Conservation (phyloP, 768 basidiomycete genomes). For the Auricularia heimuer region DNA sequence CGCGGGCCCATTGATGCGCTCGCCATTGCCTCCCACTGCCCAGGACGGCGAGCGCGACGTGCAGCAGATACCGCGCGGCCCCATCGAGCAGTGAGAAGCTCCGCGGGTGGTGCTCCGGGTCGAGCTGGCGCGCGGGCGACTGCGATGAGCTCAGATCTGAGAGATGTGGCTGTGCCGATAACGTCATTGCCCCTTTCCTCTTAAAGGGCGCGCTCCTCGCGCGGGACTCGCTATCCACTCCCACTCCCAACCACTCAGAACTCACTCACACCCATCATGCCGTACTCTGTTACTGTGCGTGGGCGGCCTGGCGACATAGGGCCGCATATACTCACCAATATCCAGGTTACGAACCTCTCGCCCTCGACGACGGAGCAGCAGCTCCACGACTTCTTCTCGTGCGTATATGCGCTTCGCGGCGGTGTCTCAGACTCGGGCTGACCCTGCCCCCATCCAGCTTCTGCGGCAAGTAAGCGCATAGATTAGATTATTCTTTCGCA, state of each 20-base stretch:
- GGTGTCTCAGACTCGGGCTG: background rate
- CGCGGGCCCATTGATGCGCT: too few species aligned
- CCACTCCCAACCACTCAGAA: background rate
- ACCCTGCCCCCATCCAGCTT: conserved; percentile 38
- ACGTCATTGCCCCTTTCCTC: background rate
- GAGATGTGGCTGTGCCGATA: background rate
- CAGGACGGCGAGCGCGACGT: too few species aligned
- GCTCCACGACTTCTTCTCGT: conserved; percentile 73
- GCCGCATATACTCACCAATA: too few species aligned
- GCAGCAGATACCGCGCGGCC: too few species aligned
- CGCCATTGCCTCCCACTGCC: too few species aligned
- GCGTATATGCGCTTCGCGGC: conserved; percentile 25
- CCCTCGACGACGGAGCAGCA: conserved; percentile 54
- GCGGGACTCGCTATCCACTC: background rate
- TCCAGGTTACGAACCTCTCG: conserved; percentile 66
- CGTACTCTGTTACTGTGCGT: conserved; percentile 37
- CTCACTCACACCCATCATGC: too few species aligned
- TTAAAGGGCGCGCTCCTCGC: background rate
- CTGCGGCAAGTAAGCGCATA: conserved; percentile 62
- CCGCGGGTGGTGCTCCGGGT: background rate
- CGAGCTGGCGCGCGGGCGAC: background rate
- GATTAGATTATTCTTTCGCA: background rate
- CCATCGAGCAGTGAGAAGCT: too few species aligned
- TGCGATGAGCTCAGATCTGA: background rate
- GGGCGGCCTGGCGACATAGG: background rate